A percentile compares a stretch with the other conserved stretches of the same genome.
Conservation (phyloP, 192 early-diverging fungal genomes). For the Borealophlyctis nickersoniae region DNA sequence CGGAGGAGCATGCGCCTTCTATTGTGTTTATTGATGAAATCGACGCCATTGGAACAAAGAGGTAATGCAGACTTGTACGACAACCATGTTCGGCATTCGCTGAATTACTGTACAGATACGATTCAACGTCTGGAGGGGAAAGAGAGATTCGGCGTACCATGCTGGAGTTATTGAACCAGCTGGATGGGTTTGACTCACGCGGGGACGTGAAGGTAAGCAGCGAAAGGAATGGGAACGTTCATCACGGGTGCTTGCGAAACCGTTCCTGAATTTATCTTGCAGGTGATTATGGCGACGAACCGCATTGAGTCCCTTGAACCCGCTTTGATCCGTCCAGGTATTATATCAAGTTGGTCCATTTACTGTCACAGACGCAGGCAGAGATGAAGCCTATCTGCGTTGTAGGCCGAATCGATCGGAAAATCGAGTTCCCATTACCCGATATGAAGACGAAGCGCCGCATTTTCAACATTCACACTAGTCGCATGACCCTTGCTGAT, state of each 20-base stretch:
- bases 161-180: conserved; percentile 97
- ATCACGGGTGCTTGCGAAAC: too few species aligned
- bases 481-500: conserved; percentile 70
- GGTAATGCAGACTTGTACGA: too few species aligned
- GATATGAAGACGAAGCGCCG: conserved; percentile 92
- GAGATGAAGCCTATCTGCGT: neutral
- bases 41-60: conserved; percentile 96
- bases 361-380: neutral
- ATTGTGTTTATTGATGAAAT: conserved; percentile 99
- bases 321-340: conserved; percentile 86
- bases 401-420: conserved; percentile 83
- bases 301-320: conserved; percentile 95
- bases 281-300: conserved; percentile 97
- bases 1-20: conserved; percentile 91
- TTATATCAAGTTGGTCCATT: neutral
- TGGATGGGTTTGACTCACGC: conserved; percentile 86
- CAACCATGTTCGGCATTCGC: neutral
- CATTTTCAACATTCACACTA: conserved; percentile 94
- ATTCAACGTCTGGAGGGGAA: conserved; percentile 81
- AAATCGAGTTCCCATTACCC: conserved; percentile 98
- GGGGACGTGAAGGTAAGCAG: conserved; percentile 58
- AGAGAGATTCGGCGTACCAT: conserved; percentile 98
- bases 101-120: conserved; percentile 59
- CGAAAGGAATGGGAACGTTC: too few species aligned
- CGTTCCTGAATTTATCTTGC: conserved; percentile 30